Percentiles rank a stretch among this genome's conserved stretches.
These are phyloP conservation scores for Hypoxylon sp. DNA, from an alignment of 2,329 filamentous ascomycete genomes.

Conservation along the genomic window DNA sequence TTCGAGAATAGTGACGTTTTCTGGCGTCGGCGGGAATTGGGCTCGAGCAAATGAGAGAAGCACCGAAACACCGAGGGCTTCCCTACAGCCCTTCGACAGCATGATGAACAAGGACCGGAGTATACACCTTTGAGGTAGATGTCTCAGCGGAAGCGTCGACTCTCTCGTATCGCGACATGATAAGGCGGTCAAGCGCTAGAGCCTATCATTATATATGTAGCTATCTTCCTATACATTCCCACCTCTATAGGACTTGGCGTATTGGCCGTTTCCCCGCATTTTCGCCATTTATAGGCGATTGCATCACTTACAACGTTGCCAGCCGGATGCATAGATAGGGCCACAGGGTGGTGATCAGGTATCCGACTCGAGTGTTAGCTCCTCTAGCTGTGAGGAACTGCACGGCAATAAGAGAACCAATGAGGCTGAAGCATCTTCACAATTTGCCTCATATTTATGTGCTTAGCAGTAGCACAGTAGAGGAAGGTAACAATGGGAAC, in stretches of 20 bases:
- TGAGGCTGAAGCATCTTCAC: slow-evolving; percentile 5
- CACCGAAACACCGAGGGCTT: slow-evolving; percentile 32
- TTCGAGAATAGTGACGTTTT: slow-evolving; percentile 62
- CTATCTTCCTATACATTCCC: not conserved
- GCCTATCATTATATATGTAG: slow-evolving; percentile 19
- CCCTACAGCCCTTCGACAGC: slow-evolving; percentile 13
- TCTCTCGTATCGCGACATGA: not conserved
- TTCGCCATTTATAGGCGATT: slow-evolving; percentile 19
- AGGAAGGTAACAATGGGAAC: slow-evolving; percentile 33
- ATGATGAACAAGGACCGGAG: slow-evolving; percentile 21
- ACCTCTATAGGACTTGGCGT: slow-evolving; percentile 21
- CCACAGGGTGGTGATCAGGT: slow-evolving; percentile 2
- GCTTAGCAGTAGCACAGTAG: slow-evolving; percentile 27
- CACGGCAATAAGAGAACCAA: slow-evolving; percentile 21
- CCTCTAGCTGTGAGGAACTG: not conserved
- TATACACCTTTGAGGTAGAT: slow-evolving; percentile 1
- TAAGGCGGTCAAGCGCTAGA: slow-evolving; percentile 8
- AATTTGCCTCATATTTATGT: slow-evolving; percentile 17
- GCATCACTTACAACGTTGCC: slow-evolving; percentile 16
- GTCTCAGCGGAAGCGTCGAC: not conserved
- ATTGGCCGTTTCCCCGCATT: slow-evolving; percentile 27
- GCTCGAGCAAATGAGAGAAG: slow-evolving; percentile 42
- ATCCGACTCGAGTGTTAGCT: not conserved
- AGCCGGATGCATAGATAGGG: slow-evolving; percentile 23
- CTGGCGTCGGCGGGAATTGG: slow-evolving; percentile 52